Conservation (phyloP, 257 asterid species). For the Striga asiatica region DNA sequence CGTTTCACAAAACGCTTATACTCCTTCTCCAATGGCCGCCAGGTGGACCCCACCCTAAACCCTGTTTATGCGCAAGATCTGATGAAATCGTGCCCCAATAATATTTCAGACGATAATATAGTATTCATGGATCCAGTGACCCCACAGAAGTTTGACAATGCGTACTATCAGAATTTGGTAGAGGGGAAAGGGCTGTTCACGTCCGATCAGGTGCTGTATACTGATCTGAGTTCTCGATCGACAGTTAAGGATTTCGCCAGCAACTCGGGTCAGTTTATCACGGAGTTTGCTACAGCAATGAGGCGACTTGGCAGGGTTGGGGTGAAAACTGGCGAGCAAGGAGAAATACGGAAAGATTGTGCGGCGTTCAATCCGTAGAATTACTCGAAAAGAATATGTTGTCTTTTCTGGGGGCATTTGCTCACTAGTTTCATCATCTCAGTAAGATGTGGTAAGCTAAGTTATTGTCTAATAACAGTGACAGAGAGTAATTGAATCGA, state of each 20-base stretch:
- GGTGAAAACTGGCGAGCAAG: constrained; percentile 46
- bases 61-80: constrained; percentile 46
- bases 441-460: too few species aligned
- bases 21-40: constrained; percentile 35
- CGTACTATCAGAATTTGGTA: constrained; percentile 43
- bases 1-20: constrained; percentile 51
- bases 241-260: constrained; percentile 48
- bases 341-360: constrained; percentile 61
- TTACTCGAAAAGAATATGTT: too few species aligned
- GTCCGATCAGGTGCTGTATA: constrained; percentile 64
- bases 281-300: constrained; percentile 53
- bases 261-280: constrained; percentile 28
- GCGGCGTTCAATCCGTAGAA: constrained; percentile 32
- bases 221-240: constrained; percentile 29
- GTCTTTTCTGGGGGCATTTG: too few species aligned
- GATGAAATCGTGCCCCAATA: constrained; percentile 46
- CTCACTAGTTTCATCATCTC: too few species aligned
- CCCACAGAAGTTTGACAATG: constrained; percentile 51
- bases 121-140: constrained; percentile 49
- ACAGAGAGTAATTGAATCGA: too few species aligned
- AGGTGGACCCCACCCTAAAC: constrained; percentile 52
- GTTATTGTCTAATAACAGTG: too few species aligned
- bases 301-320: constrained; percentile 60
- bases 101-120: too few species aligned
- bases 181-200: constrained; percentile 58